Evolutionary conservation across 306 rosid species (phyloP).

Genomic region (Vigna mungo): DNA sequence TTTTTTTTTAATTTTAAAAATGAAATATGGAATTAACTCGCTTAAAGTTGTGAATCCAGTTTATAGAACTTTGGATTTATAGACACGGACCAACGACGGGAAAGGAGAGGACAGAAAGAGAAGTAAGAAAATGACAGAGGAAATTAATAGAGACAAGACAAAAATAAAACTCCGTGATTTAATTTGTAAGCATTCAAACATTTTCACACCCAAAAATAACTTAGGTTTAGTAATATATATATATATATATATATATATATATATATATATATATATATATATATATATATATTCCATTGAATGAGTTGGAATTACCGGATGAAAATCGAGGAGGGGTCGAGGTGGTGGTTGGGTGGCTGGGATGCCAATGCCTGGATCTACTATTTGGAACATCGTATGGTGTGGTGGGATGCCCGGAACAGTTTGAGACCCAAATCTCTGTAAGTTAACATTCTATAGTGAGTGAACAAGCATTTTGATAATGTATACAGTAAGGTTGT

Average conservation of each 20-base stretch:
- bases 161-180: conserved; percentile 6
- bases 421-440: conserved; percentile 69
- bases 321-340: conserved; percentile 60
- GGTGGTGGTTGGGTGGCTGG: conserved; percentile 55
- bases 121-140: conserved; percentile 23
- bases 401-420: conserved; percentile 69
- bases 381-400: conserved; percentile 64
- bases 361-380: conserved; percentile 51
- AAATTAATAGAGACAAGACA: not conserved
- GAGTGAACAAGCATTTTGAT: conserved; percentile 9
- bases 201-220: not conserved
- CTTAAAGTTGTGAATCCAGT: conserved; percentile 11
- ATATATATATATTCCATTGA: not conserved
- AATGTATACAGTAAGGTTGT: conserved; percentile 1
- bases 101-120: not conserved
- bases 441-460: conserved; percentile 27
- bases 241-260: no score
- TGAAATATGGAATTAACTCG: conserved; percentile 24
- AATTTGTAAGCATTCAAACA: conserved; percentile 7
- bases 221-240: not conserved
- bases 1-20: not conserved
- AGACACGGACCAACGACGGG: conserved; percentile 38
- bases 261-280: no score
- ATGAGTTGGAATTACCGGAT: conserved; percentile 57
- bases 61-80: conserved; percentile 24